Evolutionary conservation across 1,284 basidiomycete species (phyloP), one percentile per base, ranked within the genome.

Genomic region (Ustilago hordei): DNA sequence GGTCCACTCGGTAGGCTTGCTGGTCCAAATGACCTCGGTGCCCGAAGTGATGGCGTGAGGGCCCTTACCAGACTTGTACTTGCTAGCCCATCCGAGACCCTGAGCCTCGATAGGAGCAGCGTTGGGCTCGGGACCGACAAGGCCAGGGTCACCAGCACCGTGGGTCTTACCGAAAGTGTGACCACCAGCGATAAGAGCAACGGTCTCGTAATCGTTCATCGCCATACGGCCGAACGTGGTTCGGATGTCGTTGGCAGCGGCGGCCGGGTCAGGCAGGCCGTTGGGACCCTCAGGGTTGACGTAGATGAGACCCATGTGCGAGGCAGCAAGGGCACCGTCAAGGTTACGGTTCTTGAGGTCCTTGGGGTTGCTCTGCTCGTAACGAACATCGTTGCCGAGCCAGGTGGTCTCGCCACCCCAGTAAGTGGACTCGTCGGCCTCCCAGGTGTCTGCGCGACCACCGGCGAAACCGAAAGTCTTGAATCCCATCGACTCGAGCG

Each of bases 241-340:
- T 13, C 71, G 61, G 48, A 73, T 73, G 59, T 73, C 71, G 58
- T 73, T 35, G 47, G 71, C 71, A 41, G 71, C 71, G 23, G 71
- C 71, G 19, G 68, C 65, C 54, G 71, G 65, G 55, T 73, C 71
- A 4, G 71, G 71, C 59, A 55, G 55, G 17, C 65, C 58, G 59
- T 73, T 69, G 61, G 71, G 71, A n/a, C 71, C 71, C 65, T 73
- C 71, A 13, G 71, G 71, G 65, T 73, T 73, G 65, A 73, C 71
- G 50, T 73, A 73, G 62, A 73, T 73, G 50, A 73, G 62, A 65
- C 71, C 71, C 71, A 73, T 73, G 71, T 73, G 61, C 13, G 71
- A 68, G 35, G 71, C 71, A 32, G 65, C 65, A 13, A 73, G 47
- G 15, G 54, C 17, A 9, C 50, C 54, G 32, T 73, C 71, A 43